phyloP scores from a whole-genome alignment of 169 alveolate genomes.

The Sarcocystis neurona region DNA sequence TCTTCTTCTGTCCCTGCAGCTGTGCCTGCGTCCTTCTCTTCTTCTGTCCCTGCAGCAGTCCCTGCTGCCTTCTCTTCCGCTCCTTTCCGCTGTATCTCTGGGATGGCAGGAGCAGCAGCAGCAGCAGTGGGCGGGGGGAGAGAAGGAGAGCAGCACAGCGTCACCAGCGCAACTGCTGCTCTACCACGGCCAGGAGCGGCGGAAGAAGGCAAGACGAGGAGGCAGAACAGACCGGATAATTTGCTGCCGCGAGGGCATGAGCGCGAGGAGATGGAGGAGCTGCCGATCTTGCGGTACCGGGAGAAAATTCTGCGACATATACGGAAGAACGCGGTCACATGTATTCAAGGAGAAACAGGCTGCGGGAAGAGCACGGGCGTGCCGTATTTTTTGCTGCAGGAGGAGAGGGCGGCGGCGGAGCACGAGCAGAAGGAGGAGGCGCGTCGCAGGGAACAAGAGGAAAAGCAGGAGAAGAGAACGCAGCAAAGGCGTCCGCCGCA shows the following conservation, averaged over 20 bases:
- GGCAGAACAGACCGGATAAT: background rate
- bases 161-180: background rate
- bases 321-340: constrained; percentile 53
- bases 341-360: constrained; percentile 68
- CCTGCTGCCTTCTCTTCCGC: background rate
- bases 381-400: constrained; percentile 63
- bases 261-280: constrained; percentile 23
- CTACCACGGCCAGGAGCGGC: background rate
- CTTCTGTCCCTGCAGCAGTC: background rate
- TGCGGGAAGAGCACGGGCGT: constrained; percentile 69
- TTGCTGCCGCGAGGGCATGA: background rate
- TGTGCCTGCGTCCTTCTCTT: background rate
- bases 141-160: background rate
- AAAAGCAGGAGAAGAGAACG: background rate
- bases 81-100: background rate
- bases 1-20: too few species aligned
- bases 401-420: background rate
- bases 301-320: constrained; percentile 55
- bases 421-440: background rate
- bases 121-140: constrained; percentile 16
- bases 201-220: background rate
- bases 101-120: background rate
- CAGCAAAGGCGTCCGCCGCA: background rate
- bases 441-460: background rate
- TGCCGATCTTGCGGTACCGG: constrained; percentile 64